Evolutionary conservation across 2,329 filamentous ascomycete species (phyloP), one percentile per base, ranked within the genome.

Genomic region (Neonectria hederae): DNA sequence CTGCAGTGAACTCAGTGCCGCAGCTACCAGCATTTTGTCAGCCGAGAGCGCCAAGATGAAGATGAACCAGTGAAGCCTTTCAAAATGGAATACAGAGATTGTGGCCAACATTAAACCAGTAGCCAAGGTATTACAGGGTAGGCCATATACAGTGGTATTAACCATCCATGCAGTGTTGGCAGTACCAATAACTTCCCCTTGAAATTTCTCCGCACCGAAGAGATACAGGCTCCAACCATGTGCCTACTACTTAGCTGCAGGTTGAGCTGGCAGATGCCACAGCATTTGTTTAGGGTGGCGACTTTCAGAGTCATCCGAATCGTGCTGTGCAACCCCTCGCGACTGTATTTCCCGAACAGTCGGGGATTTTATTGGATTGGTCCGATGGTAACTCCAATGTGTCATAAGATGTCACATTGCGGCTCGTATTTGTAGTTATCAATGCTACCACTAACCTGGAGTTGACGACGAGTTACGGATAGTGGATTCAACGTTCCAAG

Each of bases 201-300:
- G n/a, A 26, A 19, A 26, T 26, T 49, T 49, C 24, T 42, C 61
- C 42, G 42, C 42, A 53, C 38, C 48, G 35, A 38, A 35, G 21
- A 17, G 14, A 46, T 59, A 48, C n/a, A 45, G 30, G 40, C 24
- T 32, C 43, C 22, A 55, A 17, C 11, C 30, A 38, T 56, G 5
- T 13, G 17, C 21, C 22, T 40, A 22, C 30, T 19, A 59, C 43
- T 42, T 42, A 46, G 62, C 51, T 65, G 62, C 65, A 63, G 42
- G 65, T 42, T 67, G 62, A 65, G 62, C 38, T 67, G 59, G 62
- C 62, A 67, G 54, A 54, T 61, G 22, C 22, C 40, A 59, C 57
- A 54, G 45, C 35, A 49, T 42, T 38, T n/a, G 35, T 19, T 45
- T 49, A 49, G 49, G 48, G 61, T 54, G 63, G 59, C 54, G 35